phyloP scores from a whole-genome alignment of 1,284 basidiomycete species.

The Pascua sp. region DNA sequence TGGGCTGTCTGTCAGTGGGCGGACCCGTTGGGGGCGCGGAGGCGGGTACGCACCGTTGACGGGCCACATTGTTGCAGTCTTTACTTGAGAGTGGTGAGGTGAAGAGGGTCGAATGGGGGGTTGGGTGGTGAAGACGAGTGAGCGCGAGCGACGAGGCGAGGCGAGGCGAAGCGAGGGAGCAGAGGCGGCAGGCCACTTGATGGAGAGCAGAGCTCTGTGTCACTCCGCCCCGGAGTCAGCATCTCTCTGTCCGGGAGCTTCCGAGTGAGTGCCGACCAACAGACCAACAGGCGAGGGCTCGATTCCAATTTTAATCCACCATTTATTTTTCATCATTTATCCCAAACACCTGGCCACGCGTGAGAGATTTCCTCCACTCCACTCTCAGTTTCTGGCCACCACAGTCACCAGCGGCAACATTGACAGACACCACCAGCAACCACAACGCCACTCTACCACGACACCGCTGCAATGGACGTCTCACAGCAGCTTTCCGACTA shows the following conservation, averaged over 20 bases:
- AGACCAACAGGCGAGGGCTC: too few relatives aligned
- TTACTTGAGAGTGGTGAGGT: conserved; percentile 10
- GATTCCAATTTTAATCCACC: not conserved
- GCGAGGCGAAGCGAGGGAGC: too few relatives aligned
- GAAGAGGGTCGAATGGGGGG: not conserved
- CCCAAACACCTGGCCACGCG: not conserved
- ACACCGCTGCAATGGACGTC: conserved; percentile 37
- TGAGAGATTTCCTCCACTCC: conserved; percentile 2
- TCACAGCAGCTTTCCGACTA: conserved; percentile 40
- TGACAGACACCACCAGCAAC: too few relatives aligned
- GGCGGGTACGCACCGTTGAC: conserved; percentile 35
- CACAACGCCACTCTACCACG: not conserved
- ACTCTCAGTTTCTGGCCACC: not conserved
- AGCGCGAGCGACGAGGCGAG: not conserved
- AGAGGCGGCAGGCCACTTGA: too few relatives aligned
- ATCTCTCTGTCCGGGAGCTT: too few relatives aligned
- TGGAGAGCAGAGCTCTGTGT: too few relatives aligned
- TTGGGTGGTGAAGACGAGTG: not conserved
- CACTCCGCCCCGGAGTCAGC: too few relatives aligned
- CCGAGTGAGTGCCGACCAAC: too few relatives aligned
- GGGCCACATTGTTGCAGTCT: conserved; percentile 28
- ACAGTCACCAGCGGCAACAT: not conserved
- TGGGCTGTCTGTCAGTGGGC: conserved; percentile 26
- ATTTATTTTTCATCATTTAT: conserved; percentile 12
- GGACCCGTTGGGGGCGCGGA: too few relatives aligned